Evolutionary conservation across 495 filamentous ascomycete genomes (phyloP).

Genomic region (Cudoniella acicularis): DNA sequence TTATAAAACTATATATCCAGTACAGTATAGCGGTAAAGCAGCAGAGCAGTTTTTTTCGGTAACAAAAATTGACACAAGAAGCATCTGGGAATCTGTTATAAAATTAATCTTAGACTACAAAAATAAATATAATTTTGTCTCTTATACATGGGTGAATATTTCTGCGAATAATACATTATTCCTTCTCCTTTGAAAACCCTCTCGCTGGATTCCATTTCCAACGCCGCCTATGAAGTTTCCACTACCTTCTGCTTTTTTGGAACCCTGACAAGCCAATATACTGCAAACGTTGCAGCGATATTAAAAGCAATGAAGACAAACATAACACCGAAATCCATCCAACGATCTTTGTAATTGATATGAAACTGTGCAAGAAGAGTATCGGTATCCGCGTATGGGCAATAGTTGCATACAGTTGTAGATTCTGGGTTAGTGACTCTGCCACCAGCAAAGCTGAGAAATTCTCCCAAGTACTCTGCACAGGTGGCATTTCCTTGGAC

Average conservation of each 20-base stretch:
- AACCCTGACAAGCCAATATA: conserved; percentile 55
- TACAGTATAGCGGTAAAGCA: no score
- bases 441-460: conserved; percentile 41
- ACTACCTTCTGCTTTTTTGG: neutral
- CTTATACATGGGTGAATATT: no score
- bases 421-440: conserved; percentile 46
- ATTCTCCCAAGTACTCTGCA: conserved; percentile 49
- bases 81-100: no score
- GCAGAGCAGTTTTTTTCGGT: no score
- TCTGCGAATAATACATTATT: no score
- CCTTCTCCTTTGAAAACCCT: no score
- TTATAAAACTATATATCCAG: no score
- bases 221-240: no score
- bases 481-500: conserved; percentile 54
- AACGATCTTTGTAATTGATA: conserved; percentile 54
- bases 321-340: conserved; percentile 50
- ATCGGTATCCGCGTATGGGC: conserved; percentile 55
- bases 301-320: conserved; percentile 75
- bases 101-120: no score
- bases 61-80: no score
- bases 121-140: no score
- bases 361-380: conserved; percentile 59
- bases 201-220: no score
- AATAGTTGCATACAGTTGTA: conserved; percentile 55
- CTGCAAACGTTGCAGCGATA: conserved; percentile 57